Percentiles rank a stretch among this genome's conserved stretches.
These are phyloP conservation scores for Diversispora eburnea DNA, from an alignment of 192 early-diverging fungal genomes.

Conservation along the genomic window DNA sequence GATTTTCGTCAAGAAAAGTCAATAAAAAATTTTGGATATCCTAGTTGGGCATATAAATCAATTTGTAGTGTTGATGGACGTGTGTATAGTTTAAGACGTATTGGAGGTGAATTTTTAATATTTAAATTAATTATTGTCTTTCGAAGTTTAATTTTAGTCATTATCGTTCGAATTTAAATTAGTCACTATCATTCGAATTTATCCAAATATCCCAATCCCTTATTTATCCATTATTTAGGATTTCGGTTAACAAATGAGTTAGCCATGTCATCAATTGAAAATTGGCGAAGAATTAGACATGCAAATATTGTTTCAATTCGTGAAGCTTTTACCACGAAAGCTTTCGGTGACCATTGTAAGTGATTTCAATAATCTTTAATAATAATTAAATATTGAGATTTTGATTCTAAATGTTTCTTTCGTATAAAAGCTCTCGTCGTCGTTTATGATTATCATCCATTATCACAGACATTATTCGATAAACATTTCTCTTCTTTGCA, in stretches of 20 bases:
- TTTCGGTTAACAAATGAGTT: slow-evolving; percentile 73
- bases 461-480: slow-evolving; percentile 63
- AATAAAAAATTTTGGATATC: slow-evolving; percentile 62
- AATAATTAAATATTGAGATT: not conserved
- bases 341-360: slow-evolving; percentile 90
- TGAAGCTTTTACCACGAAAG: slow-evolving; percentile 94
- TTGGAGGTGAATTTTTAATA: slow-evolving; percentile 57
- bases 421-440: slow-evolving; percentile 75
- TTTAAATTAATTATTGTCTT: not conserved
- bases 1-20: slow-evolving; percentile 54
- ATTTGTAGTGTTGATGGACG: slow-evolving; percentile 80
- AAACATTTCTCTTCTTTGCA: slow-evolving; percentile 58
- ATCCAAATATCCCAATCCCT: too few relatives aligned
- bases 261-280: slow-evolving; percentile 79
- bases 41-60: slow-evolving; percentile 80
- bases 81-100: slow-evolving; percentile 78
- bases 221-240: slow-evolving; percentile 30
- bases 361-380: not conserved
- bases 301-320: slow-evolving; percentile 81
- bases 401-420: not conserved
- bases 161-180: not conserved
- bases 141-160: not conserved
- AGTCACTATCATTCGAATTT: too few relatives aligned
- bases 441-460: slow-evolving; percentile 93
- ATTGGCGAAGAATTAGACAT: slow-evolving; percentile 79